These are phyloP conservation scores for Paramecium sexaurelia DNA, from an alignment of 73 alveolate species.

Conservation along the genomic window DNA sequence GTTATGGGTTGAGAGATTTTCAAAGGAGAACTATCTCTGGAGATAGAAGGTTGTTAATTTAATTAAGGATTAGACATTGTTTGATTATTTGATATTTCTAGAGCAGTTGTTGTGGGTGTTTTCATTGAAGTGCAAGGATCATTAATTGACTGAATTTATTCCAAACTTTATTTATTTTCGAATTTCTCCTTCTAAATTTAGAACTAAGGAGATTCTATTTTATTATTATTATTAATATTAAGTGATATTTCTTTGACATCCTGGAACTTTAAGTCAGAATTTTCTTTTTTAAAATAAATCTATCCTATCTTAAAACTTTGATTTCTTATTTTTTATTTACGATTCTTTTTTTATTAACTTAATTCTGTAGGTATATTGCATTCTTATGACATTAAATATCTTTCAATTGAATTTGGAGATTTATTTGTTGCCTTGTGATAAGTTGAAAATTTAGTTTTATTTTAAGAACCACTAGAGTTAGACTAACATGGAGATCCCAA, in stretches of 20 bases:
- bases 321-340: background rate
- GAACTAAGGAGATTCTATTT: background rate
- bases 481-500: background rate
- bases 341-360: background rate
- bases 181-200: background rate
- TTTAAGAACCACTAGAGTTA: constrained; percentile 1
- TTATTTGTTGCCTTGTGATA: background rate
- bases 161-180: background rate
- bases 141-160: constrained; percentile 31
- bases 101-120: background rate
- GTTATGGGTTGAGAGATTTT: constrained; percentile 24
- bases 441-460: constrained; percentile 29
- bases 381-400: constrained; percentile 6
- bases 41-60: background rate
- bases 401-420: constrained; percentile 14
- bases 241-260: background rate
- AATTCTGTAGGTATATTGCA: background rate
- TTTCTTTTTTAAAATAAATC: background rate
- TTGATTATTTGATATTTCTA: background rate
- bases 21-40: background rate
- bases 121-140: background rate
- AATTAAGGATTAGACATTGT: background rate
- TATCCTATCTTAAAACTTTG: background rate
- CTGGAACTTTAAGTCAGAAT: background rate
- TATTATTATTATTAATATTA: background rate